Evolutionary conservation across 73 alveolate species (phyloP).

Genomic region (Symbiodinium natans): DNA sequence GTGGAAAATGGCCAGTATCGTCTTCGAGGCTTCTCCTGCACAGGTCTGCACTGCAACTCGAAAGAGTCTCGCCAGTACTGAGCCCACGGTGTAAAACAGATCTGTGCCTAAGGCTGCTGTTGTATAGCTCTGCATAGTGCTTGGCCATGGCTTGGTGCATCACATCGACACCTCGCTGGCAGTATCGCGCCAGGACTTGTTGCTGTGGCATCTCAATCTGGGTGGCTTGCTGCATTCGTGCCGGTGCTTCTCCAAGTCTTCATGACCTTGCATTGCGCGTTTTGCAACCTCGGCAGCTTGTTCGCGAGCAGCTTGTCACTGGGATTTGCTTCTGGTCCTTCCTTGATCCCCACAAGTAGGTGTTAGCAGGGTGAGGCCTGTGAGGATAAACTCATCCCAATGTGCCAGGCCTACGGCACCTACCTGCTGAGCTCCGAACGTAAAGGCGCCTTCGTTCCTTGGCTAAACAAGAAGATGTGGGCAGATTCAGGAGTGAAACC

Average conservation of each 20-base stretch:
- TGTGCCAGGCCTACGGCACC: too few species aligned
- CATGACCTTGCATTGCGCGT: background rate
- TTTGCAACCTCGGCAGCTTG: background rate
- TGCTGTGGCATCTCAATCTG: background rate
- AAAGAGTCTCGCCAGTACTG: background rate
- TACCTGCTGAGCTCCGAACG: background rate
- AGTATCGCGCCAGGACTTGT: too few species aligned
- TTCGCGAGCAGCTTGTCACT: too few species aligned
- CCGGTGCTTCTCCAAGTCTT: background rate
- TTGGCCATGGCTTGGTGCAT: conserved; percentile 12
- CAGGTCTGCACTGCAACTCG: background rate
- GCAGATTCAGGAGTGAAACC: too few species aligned
- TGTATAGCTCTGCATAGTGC: conserved; percentile 1
- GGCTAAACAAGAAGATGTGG: background rate
- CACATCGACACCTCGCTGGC: background rate
- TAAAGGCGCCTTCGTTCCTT: background rate
- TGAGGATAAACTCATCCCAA: too few species aligned
- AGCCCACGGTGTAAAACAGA: too few species aligned
- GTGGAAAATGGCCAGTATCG: background rate
- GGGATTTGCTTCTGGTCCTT: too few species aligned
- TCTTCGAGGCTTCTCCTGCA: background rate
- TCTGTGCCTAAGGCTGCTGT: background rate
- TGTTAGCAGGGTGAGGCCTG: too few species aligned
- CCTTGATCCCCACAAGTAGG: too few species aligned
- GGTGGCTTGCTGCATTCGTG: background rate